A percentile compares a stretch with the other conserved stretches of the same genome.
These are phyloP conservation scores for Phytophthora colocasiae DNA, from an alignment of 352 stramenopile genomes.

Conservation along the genomic window DNA sequence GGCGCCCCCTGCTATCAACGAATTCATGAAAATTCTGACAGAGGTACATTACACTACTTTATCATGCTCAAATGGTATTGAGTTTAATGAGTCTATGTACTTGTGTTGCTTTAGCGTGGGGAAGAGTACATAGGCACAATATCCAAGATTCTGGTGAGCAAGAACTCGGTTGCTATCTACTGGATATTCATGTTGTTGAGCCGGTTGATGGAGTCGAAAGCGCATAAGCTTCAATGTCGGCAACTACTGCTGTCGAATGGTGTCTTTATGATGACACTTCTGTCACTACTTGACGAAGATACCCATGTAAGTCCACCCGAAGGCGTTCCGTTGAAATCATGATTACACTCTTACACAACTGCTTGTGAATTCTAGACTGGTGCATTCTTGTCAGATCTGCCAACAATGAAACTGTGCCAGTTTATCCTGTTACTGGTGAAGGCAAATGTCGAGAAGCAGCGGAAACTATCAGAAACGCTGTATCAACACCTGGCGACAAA, in stretches of 20 bases:
- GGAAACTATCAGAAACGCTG: slow-evolving; percentile 64
- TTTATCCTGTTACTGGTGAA: slow-evolving; percentile 77
- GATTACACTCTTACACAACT: slow-evolving; percentile 11
- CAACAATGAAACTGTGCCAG: slow-evolving; percentile 81
- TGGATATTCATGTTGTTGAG: slow-evolving; percentile 79
- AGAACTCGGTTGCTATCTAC: slow-evolving; percentile 66
- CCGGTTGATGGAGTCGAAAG: slow-evolving; percentile 72
- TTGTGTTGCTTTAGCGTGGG: slow-evolving; percentile 49
- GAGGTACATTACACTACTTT: slow-evolving; percentile 53
- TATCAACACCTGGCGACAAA: slow-evolving; percentile 79
- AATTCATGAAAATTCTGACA: slow-evolving; percentile 77
- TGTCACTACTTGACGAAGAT: slow-evolving; percentile 80
- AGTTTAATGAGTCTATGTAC: background rate
- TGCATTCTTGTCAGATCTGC: slow-evolving; percentile 69
- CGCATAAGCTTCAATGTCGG: slow-evolving; percentile 59
- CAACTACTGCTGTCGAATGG: slow-evolving; percentile 72
- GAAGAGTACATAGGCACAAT: slow-evolving; percentile 80
- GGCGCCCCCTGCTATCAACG: slow-evolving; percentile 69
- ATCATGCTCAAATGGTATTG: slow-evolving; percentile 1
- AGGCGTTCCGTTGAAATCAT: background rate
- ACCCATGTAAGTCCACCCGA: slow-evolving; percentile 44
- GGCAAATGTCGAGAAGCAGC: slow-evolving; percentile 68
- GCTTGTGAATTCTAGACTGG: slow-evolving; percentile 46
- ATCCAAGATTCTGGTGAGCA: slow-evolving; percentile 63
- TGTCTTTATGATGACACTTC: slow-evolving; percentile 62